A percentile compares a stretch with the other conserved stretches of the same genome.
Evolutionary conservation across 1,284 basidiomycete species (phyloP).

Genomic region (Lentinula novae-zelandiae): DNA sequence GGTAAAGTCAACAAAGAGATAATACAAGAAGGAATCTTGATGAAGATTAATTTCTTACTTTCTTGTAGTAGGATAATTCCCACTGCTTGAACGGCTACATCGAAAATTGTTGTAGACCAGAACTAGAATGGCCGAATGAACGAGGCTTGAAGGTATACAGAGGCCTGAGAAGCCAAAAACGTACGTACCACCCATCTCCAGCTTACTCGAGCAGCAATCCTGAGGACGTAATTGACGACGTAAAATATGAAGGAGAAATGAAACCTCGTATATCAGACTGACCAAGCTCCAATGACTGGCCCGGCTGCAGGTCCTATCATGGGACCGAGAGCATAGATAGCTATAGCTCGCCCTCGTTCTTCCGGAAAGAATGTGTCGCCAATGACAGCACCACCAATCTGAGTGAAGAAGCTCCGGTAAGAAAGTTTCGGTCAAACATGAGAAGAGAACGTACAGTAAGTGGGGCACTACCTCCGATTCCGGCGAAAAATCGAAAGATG

Average conservation of each 20-base stretch:
- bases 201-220: slow-evolving; percentile 55
- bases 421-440: slow-evolving; percentile 11
- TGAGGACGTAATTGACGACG: slow-evolving; percentile 14
- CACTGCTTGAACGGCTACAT: slow-evolving; percentile 43
- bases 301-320: slow-evolving; percentile 60
- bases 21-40: background rate
- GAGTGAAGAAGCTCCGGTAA: slow-evolving; percentile 1
- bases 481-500: slow-evolving; percentile 41
- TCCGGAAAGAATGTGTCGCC: slow-evolving; percentile 70
- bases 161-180: background rate
- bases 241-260: slow-evolving; percentile 19
- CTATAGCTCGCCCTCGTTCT: slow-evolving; percentile 64
- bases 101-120: slow-evolving; percentile 56
- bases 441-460: slow-evolving; percentile 28
- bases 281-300: slow-evolving; percentile 33
- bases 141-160: background rate
- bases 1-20: slow-evolving; percentile 21
- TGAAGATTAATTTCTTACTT: slow-evolving; percentile 37
- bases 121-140: slow-evolving; percentile 35
- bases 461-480: slow-evolving; percentile 40
- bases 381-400: slow-evolving; percentile 68
- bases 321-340: slow-evolving; percentile 63
- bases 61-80: slow-evolving; percentile 62
- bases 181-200: slow-evolving; percentile 61
- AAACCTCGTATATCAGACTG: slow-evolving; percentile 44